Percentiles rank a stretch among this genome's conserved stretches.
Conservation (phyloP, 108 stramenopile genomes). For the Fistulifera solaris region DNA sequence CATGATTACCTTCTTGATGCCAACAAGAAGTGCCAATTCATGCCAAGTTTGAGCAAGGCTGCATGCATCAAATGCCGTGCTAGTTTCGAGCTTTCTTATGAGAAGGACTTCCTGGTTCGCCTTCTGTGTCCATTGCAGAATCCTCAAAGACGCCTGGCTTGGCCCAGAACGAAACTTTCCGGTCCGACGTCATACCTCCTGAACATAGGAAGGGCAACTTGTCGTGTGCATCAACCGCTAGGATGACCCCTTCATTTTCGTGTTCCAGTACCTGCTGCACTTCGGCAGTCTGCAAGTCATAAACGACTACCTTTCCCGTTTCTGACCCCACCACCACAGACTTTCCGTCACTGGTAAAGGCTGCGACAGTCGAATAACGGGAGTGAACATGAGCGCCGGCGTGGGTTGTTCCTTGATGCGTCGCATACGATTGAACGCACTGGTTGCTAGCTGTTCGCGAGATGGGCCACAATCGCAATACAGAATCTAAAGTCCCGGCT, state of each 20-base stretch:
- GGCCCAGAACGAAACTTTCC: constrained; percentile 70
- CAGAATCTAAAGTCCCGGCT: constrained; percentile 70
- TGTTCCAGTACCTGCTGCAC: constrained; percentile 58
- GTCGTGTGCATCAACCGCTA: constrained; percentile 75
- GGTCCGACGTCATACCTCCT: constrained; percentile 77
- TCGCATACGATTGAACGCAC: constrained; percentile 30
- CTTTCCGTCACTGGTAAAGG: constrained; percentile 55
- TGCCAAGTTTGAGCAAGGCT: too few species aligned
- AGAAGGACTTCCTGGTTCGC: too few species aligned
- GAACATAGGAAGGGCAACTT: constrained; percentile 60
- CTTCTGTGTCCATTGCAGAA: too few species aligned
- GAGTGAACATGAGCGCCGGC: constrained; percentile 28
- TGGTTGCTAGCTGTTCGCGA: constrained; percentile 22
- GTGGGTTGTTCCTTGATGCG: constrained; percentile 3
- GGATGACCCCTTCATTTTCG: constrained; percentile 65
- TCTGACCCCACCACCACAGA: constrained; percentile 84
- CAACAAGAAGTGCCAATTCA: too few species aligned
- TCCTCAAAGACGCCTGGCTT: too few species aligned
- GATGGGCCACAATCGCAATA: constrained; percentile 76
- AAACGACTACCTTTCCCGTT: constrained; percentile 78
- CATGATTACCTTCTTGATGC: too few species aligned
- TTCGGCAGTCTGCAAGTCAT: constrained; percentile 74
- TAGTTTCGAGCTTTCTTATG: too few species aligned
- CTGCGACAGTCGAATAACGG: constrained; percentile 66
- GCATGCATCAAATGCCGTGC: too few species aligned